A percentile compares a stretch with the other conserved stretches of the same genome.
Evolutionary conservation across 1,139 yeast species (phyloP).

Genomic region (Hyphopichia fennica): DNA sequence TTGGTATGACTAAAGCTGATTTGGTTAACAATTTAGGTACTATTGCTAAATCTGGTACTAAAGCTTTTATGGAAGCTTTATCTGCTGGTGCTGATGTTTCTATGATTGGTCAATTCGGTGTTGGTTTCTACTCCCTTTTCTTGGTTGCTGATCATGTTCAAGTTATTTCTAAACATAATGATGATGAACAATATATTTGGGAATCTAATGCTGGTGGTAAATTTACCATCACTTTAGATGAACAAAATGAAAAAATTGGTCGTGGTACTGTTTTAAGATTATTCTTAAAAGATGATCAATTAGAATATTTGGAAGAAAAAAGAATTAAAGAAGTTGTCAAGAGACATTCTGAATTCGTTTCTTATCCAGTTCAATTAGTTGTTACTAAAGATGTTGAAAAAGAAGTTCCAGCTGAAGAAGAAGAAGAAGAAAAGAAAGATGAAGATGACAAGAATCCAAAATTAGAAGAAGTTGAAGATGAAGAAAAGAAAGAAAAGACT

Average conservation of each 20-base stretch:
- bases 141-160: slow-evolving; percentile 99
- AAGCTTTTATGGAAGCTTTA: slow-evolving; percentile 98
- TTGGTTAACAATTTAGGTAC: slow-evolving; percentile 99
- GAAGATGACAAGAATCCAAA: slow-evolving; percentile 54
- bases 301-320: slow-evolving; percentile 99
- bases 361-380: slow-evolving; percentile 98
- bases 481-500: slow-evolving; percentile 66
- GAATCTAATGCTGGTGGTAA: slow-evolving; percentile 99
- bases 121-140: slow-evolving; percentile 99
- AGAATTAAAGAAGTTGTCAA: slow-evolving; percentile 99
- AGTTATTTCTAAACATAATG: slow-evolving; percentile 97
- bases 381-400: slow-evolving; percentile 99
- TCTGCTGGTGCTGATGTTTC: slow-evolving; percentile 99
- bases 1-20: slow-evolving; percentile 99
- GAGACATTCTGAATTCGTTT: slow-evolving; percentile 99
- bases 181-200: slow-evolving; percentile 99
- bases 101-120: slow-evolving; percentile 99
- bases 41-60: slow-evolving; percentile 99
- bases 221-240: slow-evolving; percentile 93
- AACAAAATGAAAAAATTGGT: slow-evolving; percentile 76
- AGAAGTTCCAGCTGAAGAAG: slow-evolving; percentile 80
- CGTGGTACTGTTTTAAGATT: slow-evolving; percentile 97
- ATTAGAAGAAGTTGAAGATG: slow-evolving; percentile 70
- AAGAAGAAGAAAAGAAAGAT: slow-evolving; percentile 54
- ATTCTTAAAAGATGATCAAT: slow-evolving; percentile 98